Evolutionary conservation across 1,284 basidiomycete genomes (phyloP).

Genomic region (Exobasidium cylindrosporum): DNA sequence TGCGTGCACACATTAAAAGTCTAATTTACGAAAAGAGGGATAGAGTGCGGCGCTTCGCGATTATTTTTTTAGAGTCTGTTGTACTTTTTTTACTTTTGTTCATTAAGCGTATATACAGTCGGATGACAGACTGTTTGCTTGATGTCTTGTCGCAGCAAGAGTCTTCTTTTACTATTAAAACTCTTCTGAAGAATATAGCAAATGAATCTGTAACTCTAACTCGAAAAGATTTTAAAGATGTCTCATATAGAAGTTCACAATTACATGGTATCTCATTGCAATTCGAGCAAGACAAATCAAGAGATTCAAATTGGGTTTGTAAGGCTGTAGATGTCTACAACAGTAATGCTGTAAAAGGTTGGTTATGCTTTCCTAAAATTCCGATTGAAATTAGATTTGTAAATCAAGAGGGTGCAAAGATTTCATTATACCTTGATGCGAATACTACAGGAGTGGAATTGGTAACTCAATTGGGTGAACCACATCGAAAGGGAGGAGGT

Average conservation of each 20-base stretch:
- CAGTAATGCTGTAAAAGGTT: not conserved
- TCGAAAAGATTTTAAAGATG: not conserved
- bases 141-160: too few relatives aligned
- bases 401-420: not conserved
- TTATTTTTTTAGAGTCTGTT: too few relatives aligned
- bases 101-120: too few relatives aligned
- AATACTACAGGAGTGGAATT: not conserved
- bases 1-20: too few relatives aligned
- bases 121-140: too few relatives aligned
- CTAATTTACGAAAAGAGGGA: too few relatives aligned
- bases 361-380: not conserved
- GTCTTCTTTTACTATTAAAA: too few relatives aligned
- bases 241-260: slow-evolving; percentile 4
- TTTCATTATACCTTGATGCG: not conserved
- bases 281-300: not conserved
- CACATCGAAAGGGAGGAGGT: slow-evolving; percentile 5
- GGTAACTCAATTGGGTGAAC: slow-evolving; percentile 2
- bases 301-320: not conserved
- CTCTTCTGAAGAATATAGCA: too few relatives aligned
- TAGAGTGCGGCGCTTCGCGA: too few relatives aligned
- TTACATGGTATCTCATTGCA: slow-evolving; percentile 5
- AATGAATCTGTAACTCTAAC: too few relatives aligned
- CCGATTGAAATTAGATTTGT: not conserved
- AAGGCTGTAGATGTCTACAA: slow-evolving; percentile 6
- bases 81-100: too few relatives aligned